Conservation (phyloP, 495 filamentous ascomycete species). For the Massariosphaeria phaeospora region DNA sequence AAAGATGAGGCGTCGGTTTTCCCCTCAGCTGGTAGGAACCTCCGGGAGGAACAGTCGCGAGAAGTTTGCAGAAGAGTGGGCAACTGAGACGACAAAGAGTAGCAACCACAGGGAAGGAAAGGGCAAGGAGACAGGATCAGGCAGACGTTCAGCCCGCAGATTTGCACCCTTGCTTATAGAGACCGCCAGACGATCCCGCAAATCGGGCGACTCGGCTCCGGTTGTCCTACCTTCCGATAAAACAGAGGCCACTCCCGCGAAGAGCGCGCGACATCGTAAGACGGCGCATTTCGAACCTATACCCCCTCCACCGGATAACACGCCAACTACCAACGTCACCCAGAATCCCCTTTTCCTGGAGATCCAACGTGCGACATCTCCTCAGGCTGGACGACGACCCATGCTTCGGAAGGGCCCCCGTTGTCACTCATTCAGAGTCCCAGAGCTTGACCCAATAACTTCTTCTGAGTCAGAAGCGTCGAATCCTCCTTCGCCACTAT, state of each 20-base stretch:
- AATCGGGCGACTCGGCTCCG: constrained; percentile 35
- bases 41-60: constrained; percentile 20
- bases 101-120: constrained; percentile 4
- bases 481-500: constrained; percentile 46
- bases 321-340: constrained; percentile 5
- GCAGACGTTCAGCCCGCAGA: constrained; percentile 37
- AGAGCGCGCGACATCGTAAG: constrained; percentile 7
- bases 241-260: constrained; percentile 39
- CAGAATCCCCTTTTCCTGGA: constrained; percentile 30
- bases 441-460: constrained; percentile 52
- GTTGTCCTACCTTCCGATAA: constrained; percentile 37
- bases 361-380: constrained; percentile 26
- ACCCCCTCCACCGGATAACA: constrained; percentile 29
- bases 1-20: constrained; percentile 11
- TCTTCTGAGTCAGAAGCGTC: constrained; percentile 52
- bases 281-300: constrained; percentile 12
- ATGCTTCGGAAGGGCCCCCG: constrained; percentile 44
- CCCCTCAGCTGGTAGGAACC: constrained; percentile 31
- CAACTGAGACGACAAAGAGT: constrained; percentile 23
- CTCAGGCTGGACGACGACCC: constrained; percentile 39
- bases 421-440: constrained; percentile 53
- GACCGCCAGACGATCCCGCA: constrained; percentile 50
- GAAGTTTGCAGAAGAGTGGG: constrained; percentile 47
- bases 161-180: constrained; percentile 58
- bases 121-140: not conserved